A percentile compares a stretch with the other conserved stretches of the same genome.
Conservation (phyloP, 164 flowering plant genomes). For the Sedum album region DNA sequence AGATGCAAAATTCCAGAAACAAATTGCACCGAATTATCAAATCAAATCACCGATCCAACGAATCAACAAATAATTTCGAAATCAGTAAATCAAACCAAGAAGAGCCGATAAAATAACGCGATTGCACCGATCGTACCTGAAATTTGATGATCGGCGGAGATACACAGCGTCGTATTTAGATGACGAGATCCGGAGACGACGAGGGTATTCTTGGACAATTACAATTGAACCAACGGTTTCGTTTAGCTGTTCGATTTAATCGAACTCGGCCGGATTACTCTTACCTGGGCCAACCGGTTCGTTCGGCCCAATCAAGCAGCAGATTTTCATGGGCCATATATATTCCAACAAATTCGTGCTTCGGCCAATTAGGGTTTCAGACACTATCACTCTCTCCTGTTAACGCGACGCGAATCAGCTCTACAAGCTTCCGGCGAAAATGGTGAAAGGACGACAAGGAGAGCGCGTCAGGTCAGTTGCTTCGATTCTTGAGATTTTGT, state of each 20-base stretch:
- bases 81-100: background rate
- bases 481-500: background rate
- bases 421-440: background rate
- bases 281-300: background rate
- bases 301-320: background rate
- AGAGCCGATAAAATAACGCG: background rate
- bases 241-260: background rate
- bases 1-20: background rate
- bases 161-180: background rate
- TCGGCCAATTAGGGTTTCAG: background rate
- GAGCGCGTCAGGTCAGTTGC: conserved; percentile 9
- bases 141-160: background rate
- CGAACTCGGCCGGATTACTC: background rate
- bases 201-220: background rate
- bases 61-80: background rate
- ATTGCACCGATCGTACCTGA: background rate
- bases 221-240: background rate
- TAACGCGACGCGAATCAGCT: background rate
- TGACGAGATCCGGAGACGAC: background rate
- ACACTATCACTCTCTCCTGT: background rate
- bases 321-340: background rate
- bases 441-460: conserved; percentile 11
- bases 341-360: background rate
- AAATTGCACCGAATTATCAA: background rate
- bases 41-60: background rate